phyloP scores from a whole-genome alignment of 345 rosid species.

The Microcos paniculata region DNA sequence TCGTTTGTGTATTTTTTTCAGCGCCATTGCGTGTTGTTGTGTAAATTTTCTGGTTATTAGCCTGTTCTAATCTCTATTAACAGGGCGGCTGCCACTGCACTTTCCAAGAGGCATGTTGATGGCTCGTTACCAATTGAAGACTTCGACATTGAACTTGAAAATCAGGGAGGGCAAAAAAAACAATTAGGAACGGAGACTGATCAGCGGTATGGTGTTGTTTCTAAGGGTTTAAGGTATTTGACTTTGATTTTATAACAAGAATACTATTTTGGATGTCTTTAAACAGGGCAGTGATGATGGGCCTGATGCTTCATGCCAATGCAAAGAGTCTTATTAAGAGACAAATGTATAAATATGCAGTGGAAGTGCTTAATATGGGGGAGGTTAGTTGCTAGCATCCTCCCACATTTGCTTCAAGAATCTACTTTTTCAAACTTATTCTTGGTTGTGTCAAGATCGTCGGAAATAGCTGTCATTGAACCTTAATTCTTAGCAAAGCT shows the following conservation, averaged over 20 bases:
- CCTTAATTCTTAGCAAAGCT: not conserved
- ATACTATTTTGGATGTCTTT: too few species aligned
- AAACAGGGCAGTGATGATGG: too few species aligned
- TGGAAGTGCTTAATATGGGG: conserved; percentile 80
- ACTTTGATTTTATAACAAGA: too few species aligned
- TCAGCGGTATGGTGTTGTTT: conserved; percentile 50
- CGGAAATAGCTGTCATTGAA: not conserved
- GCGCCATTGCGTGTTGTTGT: not conserved
- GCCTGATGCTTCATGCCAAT: too few species aligned
- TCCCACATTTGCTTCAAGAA: not conserved
- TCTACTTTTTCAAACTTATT: too few species aligned
- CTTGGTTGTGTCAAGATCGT: too few species aligned
- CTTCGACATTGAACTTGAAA: conserved; percentile 78
- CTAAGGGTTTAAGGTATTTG: not conserved
- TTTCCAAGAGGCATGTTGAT: conserved; percentile 71
- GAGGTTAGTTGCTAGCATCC: conserved; percentile 54
- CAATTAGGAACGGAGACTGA: conserved; percentile 80
- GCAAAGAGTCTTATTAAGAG: too few species aligned
- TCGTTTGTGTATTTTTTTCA: too few species aligned
- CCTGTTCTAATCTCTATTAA: conserved; percentile 11
- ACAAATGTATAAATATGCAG: too few species aligned
- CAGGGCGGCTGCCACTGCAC: conserved; percentile 81
- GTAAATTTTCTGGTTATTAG: not conserved
- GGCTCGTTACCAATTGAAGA: conserved; percentile 73
- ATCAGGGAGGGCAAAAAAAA: conserved; percentile 72